A percentile compares a stretch with the other conserved stretches of the same genome.
Conservation (phyloP, 164 flowering plant genomes). For the Magnolia kwangsiensis region DNA sequence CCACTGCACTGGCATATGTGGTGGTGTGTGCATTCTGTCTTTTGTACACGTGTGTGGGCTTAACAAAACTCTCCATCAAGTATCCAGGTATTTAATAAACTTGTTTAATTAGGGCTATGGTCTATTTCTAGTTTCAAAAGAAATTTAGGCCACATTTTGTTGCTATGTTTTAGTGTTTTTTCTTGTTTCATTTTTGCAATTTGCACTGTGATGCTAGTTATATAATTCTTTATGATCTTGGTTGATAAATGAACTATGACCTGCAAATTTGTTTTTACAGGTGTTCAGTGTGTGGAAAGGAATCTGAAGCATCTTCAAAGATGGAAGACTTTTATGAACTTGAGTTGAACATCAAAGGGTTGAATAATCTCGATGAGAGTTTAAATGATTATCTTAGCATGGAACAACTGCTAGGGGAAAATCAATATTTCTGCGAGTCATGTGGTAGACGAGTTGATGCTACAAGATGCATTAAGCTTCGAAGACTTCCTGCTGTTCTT, state of each 20-base stretch:
- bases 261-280: constrained; percentile 27
- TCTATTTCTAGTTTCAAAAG: not conserved
- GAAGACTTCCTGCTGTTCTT: constrained; percentile 73
- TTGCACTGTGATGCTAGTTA: not conserved
- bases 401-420: constrained; percentile 87
- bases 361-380: constrained; percentile 80
- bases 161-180: not conserved
- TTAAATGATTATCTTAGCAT: constrained; percentile 77
- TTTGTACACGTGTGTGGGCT: not conserved
- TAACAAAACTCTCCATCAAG: not conserved
- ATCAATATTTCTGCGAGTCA: constrained; percentile 88
- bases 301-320: constrained; percentile 92
- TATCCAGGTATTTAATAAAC: not conserved
- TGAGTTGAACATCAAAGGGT: constrained; percentile 84
- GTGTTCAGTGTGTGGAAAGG: constrained; percentile 85
- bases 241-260: not conserved
- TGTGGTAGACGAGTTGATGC: constrained; percentile 83
- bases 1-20: no score
- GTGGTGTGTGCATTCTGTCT: not conserved
- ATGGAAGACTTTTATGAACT: constrained; percentile 90
- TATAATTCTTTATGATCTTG: not conserved
- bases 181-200: not conserved
- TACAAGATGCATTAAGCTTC: constrained; percentile 82
- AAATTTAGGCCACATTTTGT: not conserved
- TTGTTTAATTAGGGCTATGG: not conserved